phyloP scores from a whole-genome alignment of 176 grass and related monocot species.

The Eleusine indica region DNA sequence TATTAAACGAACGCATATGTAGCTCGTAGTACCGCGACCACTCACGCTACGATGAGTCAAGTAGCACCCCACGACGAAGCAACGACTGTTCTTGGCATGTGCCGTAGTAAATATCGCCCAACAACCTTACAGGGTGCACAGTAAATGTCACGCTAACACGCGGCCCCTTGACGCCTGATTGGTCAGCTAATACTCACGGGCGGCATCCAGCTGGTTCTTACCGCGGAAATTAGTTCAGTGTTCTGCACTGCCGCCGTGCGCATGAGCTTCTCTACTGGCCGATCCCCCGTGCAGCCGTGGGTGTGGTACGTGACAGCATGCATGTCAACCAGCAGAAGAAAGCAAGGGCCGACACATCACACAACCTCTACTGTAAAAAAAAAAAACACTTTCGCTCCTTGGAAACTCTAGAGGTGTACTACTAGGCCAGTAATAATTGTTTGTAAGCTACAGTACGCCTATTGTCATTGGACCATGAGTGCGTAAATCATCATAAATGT shows the following conservation, averaged over 20 bases:
- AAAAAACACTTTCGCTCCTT: no score
- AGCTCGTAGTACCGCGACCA: neutral
- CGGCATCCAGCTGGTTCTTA: neutral
- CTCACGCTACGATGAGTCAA: neutral
- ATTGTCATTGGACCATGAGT: neutral
- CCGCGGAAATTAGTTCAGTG: neutral
- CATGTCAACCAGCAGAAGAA: neutral
- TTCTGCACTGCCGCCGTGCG: neutral
- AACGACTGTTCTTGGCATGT: constrained; percentile 32
- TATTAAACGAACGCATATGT: neutral
- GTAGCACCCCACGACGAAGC: neutral
- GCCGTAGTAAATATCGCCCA: constrained; percentile 26
- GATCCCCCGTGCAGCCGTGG: neutral
- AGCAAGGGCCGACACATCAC: neutral
- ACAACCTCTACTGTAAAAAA: neutral
- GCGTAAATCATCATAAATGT: neutral
- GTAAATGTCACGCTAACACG: constrained; percentile 2
- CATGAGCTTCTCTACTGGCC: neutral
- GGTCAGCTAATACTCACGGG: neutral
- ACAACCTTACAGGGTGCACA: neutral
- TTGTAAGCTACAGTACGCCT: neutral
- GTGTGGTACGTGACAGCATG: neutral
- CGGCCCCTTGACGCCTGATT: neutral
- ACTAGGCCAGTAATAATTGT: neutral
- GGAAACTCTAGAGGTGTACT: neutral